Conservation (phyloP, 495 filamentous ascomycete genomes). For the Neurospora pannonica region DNA sequence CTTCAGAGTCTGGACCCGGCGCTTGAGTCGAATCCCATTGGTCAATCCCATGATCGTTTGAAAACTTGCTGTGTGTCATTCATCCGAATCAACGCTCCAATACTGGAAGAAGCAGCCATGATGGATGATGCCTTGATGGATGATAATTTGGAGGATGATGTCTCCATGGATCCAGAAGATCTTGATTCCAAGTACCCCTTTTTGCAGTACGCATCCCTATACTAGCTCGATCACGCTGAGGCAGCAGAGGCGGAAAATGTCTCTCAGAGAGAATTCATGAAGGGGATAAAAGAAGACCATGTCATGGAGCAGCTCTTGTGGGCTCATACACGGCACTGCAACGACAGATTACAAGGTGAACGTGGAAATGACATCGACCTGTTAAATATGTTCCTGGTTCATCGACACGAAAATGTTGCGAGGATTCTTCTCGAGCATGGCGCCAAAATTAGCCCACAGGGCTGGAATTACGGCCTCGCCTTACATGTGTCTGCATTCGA, state of each 20-base stretch:
- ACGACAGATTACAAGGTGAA: too few relatives aligned
- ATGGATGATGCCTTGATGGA: too few relatives aligned
- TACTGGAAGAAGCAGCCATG: too few relatives aligned
- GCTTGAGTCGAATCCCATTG: background rate
- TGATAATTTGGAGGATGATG: too few relatives aligned
- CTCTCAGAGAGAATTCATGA: background rate
- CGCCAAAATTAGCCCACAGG: constrained; percentile 8
- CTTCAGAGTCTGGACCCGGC: constrained; percentile 7
- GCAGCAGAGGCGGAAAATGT: background rate
- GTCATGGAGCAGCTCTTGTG: background rate
- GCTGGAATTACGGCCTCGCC: constrained; percentile 9
- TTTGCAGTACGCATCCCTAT: background rate
- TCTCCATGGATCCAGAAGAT: too few relatives aligned
- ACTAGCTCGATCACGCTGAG: constrained; percentile 4
- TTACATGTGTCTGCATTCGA: background rate
- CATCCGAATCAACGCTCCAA: background rate
- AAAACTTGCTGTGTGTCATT: background rate
- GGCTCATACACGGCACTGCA: too few relatives aligned
- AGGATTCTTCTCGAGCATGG: background rate
- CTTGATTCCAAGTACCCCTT: background rate
- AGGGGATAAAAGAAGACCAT: background rate
- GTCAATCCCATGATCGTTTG: constrained; percentile 2
- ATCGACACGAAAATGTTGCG: background rate
- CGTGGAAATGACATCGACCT: background rate
- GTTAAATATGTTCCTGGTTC: background rate